phyloP scores from a whole-genome alignment of 164 flowering plant species.

The Buxus sempervirens region DNA sequence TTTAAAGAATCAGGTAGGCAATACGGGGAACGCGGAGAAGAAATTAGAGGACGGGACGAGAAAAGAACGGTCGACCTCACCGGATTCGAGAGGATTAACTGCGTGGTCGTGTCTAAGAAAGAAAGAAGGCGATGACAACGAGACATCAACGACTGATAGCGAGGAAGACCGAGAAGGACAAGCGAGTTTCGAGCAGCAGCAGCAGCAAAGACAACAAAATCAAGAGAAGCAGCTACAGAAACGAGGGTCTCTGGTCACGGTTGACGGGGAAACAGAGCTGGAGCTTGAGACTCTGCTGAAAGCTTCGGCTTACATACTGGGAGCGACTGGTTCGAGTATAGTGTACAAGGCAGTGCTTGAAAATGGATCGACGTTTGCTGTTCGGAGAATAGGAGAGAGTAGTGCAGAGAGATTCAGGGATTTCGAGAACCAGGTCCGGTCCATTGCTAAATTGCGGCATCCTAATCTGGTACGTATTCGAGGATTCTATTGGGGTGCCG shows the following conservation, averaged over 20 bases:
- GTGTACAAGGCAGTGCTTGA: constrained; percentile 88
- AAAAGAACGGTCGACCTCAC: constrained; percentile 8
- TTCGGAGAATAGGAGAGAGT: constrained; percentile 72
- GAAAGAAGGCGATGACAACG: constrained; percentile 24
- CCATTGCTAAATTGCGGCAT: constrained; percentile 74
- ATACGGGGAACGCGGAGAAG: constrained; percentile 11
- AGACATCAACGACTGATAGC: constrained; percentile 37
- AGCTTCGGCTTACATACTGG: constrained; percentile 90
- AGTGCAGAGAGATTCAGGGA: constrained; percentile 67
- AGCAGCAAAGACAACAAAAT: constrained; percentile 11
- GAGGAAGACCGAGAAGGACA: constrained; percentile 14
- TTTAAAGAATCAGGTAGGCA: constrained; percentile 25
- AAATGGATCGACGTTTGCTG: constrained; percentile 68
- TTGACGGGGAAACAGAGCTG: constrained; percentile 69
- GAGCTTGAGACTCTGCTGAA: constrained; percentile 82
- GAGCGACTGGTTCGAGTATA: constrained; percentile 85
- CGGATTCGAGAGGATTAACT: constrained; percentile 6
- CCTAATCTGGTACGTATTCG: constrained; percentile 78
- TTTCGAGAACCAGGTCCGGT: constrained; percentile 71
- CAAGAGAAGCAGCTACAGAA: constrained; percentile 19
- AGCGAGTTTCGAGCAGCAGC: neutral
- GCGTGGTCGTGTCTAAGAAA: constrained; percentile 41
- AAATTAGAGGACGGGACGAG: constrained; percentile 1
- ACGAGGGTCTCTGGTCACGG: constrained; percentile 55
- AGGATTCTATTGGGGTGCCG: constrained; percentile 89